Evolutionary conservation across 2,329 filamentous ascomycete genomes (phyloP), one percentile per base, ranked within the genome.

Genomic region (Aulographum hederae): DNA sequence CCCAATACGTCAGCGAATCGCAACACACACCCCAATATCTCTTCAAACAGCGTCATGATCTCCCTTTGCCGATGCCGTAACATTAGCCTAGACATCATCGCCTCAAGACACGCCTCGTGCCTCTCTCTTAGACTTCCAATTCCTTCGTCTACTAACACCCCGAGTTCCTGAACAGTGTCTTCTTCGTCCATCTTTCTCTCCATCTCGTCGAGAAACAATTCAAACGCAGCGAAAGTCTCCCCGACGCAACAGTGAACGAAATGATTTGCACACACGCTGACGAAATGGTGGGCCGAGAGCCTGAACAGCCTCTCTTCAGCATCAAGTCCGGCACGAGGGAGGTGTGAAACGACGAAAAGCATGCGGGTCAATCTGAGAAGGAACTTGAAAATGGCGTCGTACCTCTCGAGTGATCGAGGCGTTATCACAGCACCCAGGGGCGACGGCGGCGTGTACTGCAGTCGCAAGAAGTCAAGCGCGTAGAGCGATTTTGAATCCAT

Each of bases 381-480:
- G 12, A 81, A 65, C 42, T 73, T 78, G 58, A 94, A 95, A 21
- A 94, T 66, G 29, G 65, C 63, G 48, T 95, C 89, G 45, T 94
- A 95, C 42, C 82, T 82, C 33, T 72, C 59, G 8, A 95, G 56
- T 2, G 76, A 66, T 0, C 62, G 50, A 0, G 71, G 61, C 0
- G 81, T 84, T 26, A 98, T 73, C 38, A 95, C 65, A 0, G 73
- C 61, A 26, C 73, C 63, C 1, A 95, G 59, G 1, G 80, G 70
- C 1, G 67, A 52, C 0, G 84, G 77, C 0, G 84, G 65, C 26
- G 76, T 78, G 53, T 94, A 95, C 28, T 84, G 78, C 5, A 98
- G 58, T 2, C 81, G 72, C 12, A 98, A 61, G 45, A 98, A 95
- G 52, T 95, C 89, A n/a, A 95, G 62, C 0, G 89, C 89, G 46